Conservation (phyloP, 148 eudicot genomes). For the Simmondsia chinensis region DNA sequence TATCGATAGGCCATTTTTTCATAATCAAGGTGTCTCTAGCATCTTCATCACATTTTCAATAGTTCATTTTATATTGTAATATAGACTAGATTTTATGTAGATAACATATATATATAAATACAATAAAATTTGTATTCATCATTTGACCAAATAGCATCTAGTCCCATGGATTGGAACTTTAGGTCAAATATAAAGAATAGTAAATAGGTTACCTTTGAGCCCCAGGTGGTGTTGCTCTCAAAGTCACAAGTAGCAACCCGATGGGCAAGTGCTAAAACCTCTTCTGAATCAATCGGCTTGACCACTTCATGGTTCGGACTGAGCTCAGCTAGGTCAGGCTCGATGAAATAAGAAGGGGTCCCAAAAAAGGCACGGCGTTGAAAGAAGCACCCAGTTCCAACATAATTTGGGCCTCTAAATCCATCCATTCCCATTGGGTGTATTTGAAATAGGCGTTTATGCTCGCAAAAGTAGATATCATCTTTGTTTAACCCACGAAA, state of each 20-base stretch:
- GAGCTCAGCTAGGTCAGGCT: slow-evolving; percentile 18
- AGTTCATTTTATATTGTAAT: too few relatives aligned
- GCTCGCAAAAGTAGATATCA: slow-evolving; percentile 46
- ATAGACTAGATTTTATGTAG: too few relatives aligned
- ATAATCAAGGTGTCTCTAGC: too few relatives aligned
- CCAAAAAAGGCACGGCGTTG: slow-evolving; percentile 50
- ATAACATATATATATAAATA: too few relatives aligned
- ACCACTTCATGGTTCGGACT: slow-evolving; percentile 9
- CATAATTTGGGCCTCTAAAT: slow-evolving; percentile 55
- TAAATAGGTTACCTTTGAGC: slow-evolving; percentile 20
- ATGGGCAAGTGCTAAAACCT: slow-evolving; percentile 21
- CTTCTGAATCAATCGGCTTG: slow-evolving; percentile 17
- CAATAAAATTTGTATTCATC: too few relatives aligned
- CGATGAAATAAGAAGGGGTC: slow-evolving; percentile 16
- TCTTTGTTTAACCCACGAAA: slow-evolving; percentile 45
- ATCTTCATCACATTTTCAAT: too few relatives aligned
- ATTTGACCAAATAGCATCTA: too few relatives aligned
- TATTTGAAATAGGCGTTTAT: slow-evolving; percentile 33
- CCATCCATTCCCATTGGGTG: slow-evolving; percentile 68
- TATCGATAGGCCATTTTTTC: too few relatives aligned
- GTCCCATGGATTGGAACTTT: too few relatives aligned
- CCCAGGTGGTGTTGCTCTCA: slow-evolving; percentile 34
- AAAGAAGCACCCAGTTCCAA: slow-evolving; percentile 70
- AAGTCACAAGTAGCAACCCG: slow-evolving; percentile 22
- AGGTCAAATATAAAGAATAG: too few relatives aligned